Evolutionary conservation across 2,329 filamentous ascomycete species (phyloP), one percentile per base, ranked within the genome.

Genomic region (Colletotrichum nymphaeae): DNA sequence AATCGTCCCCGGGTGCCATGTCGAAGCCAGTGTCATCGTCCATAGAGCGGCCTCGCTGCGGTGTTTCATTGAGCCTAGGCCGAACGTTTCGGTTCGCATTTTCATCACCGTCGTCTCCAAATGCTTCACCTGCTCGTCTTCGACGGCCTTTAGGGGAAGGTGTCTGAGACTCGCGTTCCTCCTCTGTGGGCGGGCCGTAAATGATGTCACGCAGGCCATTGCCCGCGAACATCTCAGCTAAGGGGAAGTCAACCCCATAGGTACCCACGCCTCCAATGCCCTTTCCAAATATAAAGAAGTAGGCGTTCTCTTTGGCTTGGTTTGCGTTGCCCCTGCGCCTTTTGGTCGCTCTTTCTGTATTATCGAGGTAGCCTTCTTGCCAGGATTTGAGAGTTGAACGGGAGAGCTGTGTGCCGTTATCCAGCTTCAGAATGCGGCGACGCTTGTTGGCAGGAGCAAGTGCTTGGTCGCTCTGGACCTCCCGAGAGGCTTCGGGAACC

Each of bases 141-240:
- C 86, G 84, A 14, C 80, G 82, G 28, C 80, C 78, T n/a, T 77
- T 77, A 53, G 70, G 63, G 32, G 77, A 35, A 75, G 76, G 35
- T 57, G 56, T 76, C 5, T 59, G 35, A 0, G 32, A 2, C 3
- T n/a, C 30, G 14, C 22, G 53, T 26, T 68, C 75, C 14, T 78
- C 76, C 26, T 80, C 75, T 22, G 77, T 73, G 53, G 64, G 22
- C 83, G 78, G 52, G 3, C 83, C 84, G 14, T 84, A 79, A 26
- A 86, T 73, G 2, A 77, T 73, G 9, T 82, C 82, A 67, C 82
- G 82, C 30, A 90, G 80, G 3, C 76, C 77, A 24, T 84, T 80
- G 5, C 88, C 89, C 0, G 85, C 83, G 65, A 87, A 86, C n/a
- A 84, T 81, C 1, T 84, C 76, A 2, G 85, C 84, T 19, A 90